Conservation (phyloP, 83 land plant genomes). For the Picea mariana region DNA sequence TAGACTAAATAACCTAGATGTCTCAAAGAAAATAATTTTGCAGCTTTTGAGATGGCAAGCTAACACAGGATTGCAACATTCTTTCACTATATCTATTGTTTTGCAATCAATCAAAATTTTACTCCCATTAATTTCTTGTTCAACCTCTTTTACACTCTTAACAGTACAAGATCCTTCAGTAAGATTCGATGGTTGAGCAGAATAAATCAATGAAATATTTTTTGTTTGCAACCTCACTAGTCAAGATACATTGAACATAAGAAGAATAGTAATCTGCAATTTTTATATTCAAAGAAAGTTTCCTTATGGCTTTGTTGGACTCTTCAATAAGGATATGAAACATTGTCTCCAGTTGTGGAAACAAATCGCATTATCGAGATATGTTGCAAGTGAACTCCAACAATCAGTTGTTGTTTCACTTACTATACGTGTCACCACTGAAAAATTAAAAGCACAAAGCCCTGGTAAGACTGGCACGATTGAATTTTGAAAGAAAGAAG, state of each 20-base stretch:
- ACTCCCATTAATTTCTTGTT: conserved; percentile 51
- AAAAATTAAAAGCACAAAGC: conserved; percentile 48
- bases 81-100: too few relatives aligned
- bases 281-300: conserved; percentile 54
- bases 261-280: conserved; percentile 66
- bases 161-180: conserved; percentile 75
- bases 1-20: conserved; percentile 14
- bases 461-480: conserved; percentile 59
- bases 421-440: conserved; percentile 38
- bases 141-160: conserved; percentile 48
- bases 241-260: conserved; percentile 55
- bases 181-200: conserved; percentile 58
- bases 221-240: conserved; percentile 60
- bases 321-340: conserved; percentile 72
- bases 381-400: conserved; percentile 59
- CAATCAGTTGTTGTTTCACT: conserved; percentile 76
- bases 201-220: conserved; percentile 57
- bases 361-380: conserved; percentile 90
- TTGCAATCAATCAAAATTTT: conserved; percentile 60
- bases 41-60: conserved; percentile 51
- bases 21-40: conserved; percentile 42
- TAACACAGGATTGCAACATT: conserved; percentile 82
- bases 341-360: conserved; percentile 78
- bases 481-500: conserved; percentile 37
- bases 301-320: conserved; percentile 52